Evolutionary conservation across 495 filamentous ascomycete species (phyloP).

Genomic region (Penicillium coprophilum): DNA sequence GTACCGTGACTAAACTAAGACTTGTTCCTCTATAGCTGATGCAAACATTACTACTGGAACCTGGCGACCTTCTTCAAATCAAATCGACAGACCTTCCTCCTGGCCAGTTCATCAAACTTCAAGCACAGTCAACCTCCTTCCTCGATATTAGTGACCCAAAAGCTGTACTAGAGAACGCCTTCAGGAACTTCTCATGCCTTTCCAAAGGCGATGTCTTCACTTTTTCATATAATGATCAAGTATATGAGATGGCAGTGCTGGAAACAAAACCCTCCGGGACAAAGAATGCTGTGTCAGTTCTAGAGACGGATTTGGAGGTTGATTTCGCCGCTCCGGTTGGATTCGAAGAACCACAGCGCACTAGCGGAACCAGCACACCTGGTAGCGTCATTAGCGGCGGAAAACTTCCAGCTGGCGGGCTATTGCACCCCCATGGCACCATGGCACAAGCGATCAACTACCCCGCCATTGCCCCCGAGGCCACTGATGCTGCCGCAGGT

Average conservation of each 20-base stretch:
- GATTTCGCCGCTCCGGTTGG: conserved; percentile 94
- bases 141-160: conserved; percentile 96
- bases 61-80: conserved; percentile 90
- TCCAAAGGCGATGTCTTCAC: conserved; percentile 92
- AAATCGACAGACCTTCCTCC: conserved; percentile 89
- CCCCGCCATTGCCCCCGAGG: conserved; percentile 81
- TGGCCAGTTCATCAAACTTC: conserved; percentile 90
- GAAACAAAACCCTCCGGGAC: conserved; percentile 83
- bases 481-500: conserved; percentile 59
- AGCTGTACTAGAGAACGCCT: conserved; percentile 94
- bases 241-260: conserved; percentile 87
- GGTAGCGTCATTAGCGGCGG: conserved; percentile 58
- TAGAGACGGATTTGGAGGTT: conserved; percentile 92
- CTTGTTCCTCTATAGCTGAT: conserved; percentile 66
- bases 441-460: conserved; percentile 99
- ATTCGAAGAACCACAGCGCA: conserved; percentile 75
- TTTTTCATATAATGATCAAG: conserved; percentile 90
- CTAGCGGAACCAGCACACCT: conserved; percentile 63
- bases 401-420: conserved; percentile 65
- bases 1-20: conserved; percentile 11
- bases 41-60: conserved; percentile 83
- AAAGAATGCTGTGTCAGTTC: conserved; percentile 79
- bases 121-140: conserved; percentile 87
- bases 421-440: conserved; percentile 77
- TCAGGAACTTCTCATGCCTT: conserved; percentile 90